phyloP scores from a whole-genome alignment of 1,284 basidiomycete species.

The Moesziomyces sp. region DNA sequence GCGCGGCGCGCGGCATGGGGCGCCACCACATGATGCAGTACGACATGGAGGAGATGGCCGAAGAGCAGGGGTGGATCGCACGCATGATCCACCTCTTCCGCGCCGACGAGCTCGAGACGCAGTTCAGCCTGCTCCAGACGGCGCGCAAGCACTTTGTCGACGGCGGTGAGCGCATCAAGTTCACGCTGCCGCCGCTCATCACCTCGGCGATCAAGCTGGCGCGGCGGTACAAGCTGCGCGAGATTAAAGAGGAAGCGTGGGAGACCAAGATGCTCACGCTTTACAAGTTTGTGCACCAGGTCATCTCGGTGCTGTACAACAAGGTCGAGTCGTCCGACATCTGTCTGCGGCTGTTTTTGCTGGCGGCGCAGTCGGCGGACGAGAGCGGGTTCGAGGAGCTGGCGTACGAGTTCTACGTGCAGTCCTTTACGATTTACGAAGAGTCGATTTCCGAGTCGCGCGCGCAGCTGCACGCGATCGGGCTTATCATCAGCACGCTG shows the following conservation, averaged over 20 bases:
- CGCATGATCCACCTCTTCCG: constrained; percentile 66
- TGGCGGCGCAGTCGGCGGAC: constrained; percentile 64
- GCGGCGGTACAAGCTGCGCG: constrained; percentile 61
- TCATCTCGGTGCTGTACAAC: constrained; percentile 65
- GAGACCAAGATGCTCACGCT: constrained; percentile 63
- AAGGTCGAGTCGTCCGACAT: constrained; percentile 64
- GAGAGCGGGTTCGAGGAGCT: constrained; percentile 65
- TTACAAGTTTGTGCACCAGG: constrained; percentile 66
- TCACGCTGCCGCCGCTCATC: constrained; percentile 64
- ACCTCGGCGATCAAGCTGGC: constrained; percentile 61
- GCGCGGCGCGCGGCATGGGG: constrained; percentile 34
- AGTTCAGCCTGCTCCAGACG: constrained; percentile 63
- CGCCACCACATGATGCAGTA: constrained; percentile 53
- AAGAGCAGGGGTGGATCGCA: constrained; percentile 66
- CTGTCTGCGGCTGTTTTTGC: constrained; percentile 61
- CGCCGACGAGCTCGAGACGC: constrained; percentile 59
- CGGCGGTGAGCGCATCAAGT: constrained; percentile 64
- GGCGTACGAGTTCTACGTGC: constrained; percentile 66
- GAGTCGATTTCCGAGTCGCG: constrained; percentile 66
- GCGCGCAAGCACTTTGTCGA: constrained; percentile 62
- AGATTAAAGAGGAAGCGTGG: constrained; percentile 55
- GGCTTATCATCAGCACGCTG: constrained; percentile 62
- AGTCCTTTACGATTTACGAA: constrained; percentile 66
- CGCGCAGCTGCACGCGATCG: constrained; percentile 64
- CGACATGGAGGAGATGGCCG: constrained; percentile 64